Evolutionary conservation across 1,139 yeast genomes (phyloP).

Genomic region (Pichiaceae sp.): DNA sequence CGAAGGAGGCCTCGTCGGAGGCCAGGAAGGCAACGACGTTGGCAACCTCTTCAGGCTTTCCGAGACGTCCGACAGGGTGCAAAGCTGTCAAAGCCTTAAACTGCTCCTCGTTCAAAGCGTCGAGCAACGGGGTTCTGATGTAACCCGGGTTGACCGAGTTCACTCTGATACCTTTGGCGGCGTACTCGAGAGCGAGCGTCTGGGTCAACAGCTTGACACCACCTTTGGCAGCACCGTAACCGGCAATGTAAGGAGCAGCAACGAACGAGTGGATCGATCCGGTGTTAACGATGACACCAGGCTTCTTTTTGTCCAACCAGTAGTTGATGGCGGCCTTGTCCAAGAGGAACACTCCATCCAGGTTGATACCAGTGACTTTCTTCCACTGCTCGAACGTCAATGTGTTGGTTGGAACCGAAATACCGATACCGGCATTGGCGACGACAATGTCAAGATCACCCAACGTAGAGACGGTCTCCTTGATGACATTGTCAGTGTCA

Average conservation of each 20-base stretch:
- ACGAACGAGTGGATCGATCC: conserved; percentile 7
- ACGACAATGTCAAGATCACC: conserved; percentile 5
- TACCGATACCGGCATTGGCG: conserved; percentile 7
- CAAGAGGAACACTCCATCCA: conserved; percentile 5
- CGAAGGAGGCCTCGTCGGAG: conserved; percentile 6
- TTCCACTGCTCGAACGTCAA: conserved; percentile 4
- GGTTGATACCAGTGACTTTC: conserved; percentile 3
- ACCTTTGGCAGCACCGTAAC: conserved; percentile 14
- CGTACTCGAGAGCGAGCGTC: conserved; percentile 10
- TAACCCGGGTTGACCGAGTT: conserved; percentile 18
- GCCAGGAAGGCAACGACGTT: conserved; percentile 6
- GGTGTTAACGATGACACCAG: conserved; percentile 6
- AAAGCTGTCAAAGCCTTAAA: conserved; percentile 1
- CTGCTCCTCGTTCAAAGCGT: conserved; percentile 3
- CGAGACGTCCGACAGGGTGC: conserved; percentile 5
- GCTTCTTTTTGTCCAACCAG: conserved; percentile 4
- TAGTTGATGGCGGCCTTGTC: conserved; percentile 4
- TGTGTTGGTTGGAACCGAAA: conserved; percentile 1
- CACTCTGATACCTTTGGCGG: conserved; percentile 14
- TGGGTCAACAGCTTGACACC: conserved; percentile 14
- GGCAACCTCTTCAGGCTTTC: conserved; percentile 7
- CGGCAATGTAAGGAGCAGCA: conserved; percentile 6
- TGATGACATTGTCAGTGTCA: conserved; percentile 4
- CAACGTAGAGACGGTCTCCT: conserved; percentile 1
- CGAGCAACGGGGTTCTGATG: conserved; percentile 6